Base-by-base conservation (phyloP, 768 basidiomycete genomes). In the Termitomyces sp. region DNA sequence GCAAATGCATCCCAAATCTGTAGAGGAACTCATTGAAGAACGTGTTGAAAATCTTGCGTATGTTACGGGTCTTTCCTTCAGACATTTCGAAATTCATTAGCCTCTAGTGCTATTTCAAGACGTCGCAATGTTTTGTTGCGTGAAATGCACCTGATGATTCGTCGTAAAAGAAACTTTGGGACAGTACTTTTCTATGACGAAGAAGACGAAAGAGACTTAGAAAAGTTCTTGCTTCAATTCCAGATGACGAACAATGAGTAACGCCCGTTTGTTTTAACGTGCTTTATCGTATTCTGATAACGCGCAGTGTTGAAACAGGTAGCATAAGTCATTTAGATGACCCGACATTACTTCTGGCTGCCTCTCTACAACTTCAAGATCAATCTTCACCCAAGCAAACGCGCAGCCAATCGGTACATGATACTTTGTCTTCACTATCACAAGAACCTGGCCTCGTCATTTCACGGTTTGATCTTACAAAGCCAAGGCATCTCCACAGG, bases 101-200 rank as follows among this genome's bases (percentile, higher is more conserved):
- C 51, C 41, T 57, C 44, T 52, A 92, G 89, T 67, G 77, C 75
- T 61, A 85, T 92, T 60, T 71, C 83, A 44, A 71, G 78, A 47
- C 84, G 83, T 62, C 77, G 89, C 69, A 86, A 88, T 84, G 84
- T 75, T 53, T 78, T 90, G 49, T 78, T 92, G 67, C 77, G 78
- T 43, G 81, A 90, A 68, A 84, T 92, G 83, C 87, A 81, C 71
- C 71, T 73, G 53, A 80, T 92, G 76, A 78, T 89, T 49, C 78
- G 76, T 56, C 76, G 76, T 56, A 80, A 81, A 64, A 74, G 80
- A 52, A 73, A 73, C 61, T 64, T 79, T 44, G 79, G 79, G 24
- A 59, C 72, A 34, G 60, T 78, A 39, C 65, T 80, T 31, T 59
- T 65, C 14, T 55, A 76, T 18, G 68, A 75, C 24, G 75, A 77